Conservation (phyloP, 306 rosid genomes). For the Begonia masoniana region DNA sequence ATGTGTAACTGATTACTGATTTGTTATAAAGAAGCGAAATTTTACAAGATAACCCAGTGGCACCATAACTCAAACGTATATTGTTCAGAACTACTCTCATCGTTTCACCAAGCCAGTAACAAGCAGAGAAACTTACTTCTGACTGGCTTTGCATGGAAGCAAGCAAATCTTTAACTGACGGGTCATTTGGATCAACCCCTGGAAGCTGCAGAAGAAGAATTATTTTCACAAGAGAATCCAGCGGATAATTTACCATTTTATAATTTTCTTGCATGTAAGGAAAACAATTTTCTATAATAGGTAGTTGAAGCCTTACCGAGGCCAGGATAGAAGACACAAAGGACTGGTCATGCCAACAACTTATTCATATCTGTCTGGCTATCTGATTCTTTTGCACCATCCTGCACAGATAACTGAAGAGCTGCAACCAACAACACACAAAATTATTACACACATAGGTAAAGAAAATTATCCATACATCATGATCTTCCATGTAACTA, state of each 20-base stretch:
- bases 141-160: conserved; percentile 93
- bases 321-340: conserved; percentile 90
- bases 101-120: too few species aligned
- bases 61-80: too few species aligned
- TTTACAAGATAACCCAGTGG: too few species aligned
- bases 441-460: background rate
- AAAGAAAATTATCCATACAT: too few species aligned
- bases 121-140: conserved; percentile 33
- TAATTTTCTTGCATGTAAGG: background rate
- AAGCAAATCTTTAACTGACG: conserved; percentile 87
- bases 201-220: conserved; percentile 72
- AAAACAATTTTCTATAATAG: background rate
- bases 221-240: conserved; percentile 4
- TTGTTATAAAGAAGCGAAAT: too few species aligned
- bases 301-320: conserved; percentile 40
- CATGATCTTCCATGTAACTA: too few species aligned
- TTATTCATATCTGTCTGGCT: conserved; percentile 72
- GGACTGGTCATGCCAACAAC: conserved; percentile 84
- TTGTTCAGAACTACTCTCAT: too few species aligned
- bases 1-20: too few species aligned
- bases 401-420: conserved; percentile 78
- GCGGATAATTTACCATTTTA: conserved; percentile 3
- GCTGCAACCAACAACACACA: conserved; percentile 34
- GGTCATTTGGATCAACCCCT: conserved; percentile 95
- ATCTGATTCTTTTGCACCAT: conserved; percentile 41